phyloP scores from a whole-genome alignment of 2,329 filamentous ascomycete species.

The Alternaria arborescens region DNA sequence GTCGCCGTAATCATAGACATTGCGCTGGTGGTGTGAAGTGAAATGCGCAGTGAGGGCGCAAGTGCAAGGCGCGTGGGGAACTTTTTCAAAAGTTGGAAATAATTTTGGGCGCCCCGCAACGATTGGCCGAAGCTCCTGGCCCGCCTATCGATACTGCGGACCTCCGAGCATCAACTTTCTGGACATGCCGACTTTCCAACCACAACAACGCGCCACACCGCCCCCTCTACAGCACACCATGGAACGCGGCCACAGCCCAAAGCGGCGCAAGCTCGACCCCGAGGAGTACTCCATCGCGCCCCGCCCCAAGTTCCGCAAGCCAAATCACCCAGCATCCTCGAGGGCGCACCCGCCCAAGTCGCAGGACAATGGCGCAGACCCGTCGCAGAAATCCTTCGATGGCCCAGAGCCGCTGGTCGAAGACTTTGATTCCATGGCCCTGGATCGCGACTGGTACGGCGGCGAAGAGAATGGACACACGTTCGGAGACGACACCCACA shows the following conservation, averaged over 20 bases:
- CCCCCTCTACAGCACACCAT: constrained; percentile 27
- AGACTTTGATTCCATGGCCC: constrained; percentile 74
- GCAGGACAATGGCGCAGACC: constrained; percentile 46
- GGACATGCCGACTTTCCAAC: neutral
- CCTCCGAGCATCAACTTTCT: constrained; percentile 25
- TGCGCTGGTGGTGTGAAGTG: constrained; percentile 20
- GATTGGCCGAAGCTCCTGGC: constrained; percentile 29
- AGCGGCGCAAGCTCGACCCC: constrained; percentile 72
- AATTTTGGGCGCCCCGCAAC: constrained; percentile 26
- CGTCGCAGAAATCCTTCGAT: constrained; percentile 67
- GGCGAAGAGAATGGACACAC: constrained; percentile 86
- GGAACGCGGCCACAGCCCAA: constrained; percentile 62
- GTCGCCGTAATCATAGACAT: constrained; percentile 66
- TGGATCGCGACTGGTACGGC: constrained; percentile 93
- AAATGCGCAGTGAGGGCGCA: constrained; percentile 20
- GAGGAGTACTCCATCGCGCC: constrained; percentile 66
- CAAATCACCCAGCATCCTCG: constrained; percentile 44
- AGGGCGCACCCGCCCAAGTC: constrained; percentile 48
- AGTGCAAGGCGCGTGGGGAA: constrained; percentile 19
- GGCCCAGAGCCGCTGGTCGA: constrained; percentile 68
- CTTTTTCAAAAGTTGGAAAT: constrained; percentile 26
- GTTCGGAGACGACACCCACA: constrained; percentile 91
- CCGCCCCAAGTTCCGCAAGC: constrained; percentile 55
- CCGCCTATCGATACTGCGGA: constrained; percentile 38
- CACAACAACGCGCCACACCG: neutral